phyloP scores from a whole-genome alignment of 2,329 filamentous ascomycete genomes.

The Aspergillus sclerotialis region DNA sequence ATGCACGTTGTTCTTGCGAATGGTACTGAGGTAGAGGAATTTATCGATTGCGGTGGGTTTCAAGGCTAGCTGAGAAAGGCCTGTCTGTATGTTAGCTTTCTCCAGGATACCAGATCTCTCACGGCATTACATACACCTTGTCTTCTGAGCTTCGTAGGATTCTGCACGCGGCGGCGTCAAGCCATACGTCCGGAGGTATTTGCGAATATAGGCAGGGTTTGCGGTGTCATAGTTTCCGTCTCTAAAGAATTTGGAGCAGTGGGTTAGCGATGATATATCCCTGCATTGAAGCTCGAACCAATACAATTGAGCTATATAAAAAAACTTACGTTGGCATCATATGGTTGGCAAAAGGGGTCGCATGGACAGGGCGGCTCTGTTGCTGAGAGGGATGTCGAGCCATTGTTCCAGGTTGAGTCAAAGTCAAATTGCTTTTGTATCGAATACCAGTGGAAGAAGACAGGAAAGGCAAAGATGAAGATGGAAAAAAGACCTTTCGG shows the following conservation, averaged over 20 bases:
- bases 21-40: constrained; percentile 43
- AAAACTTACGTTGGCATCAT: constrained; percentile 24
- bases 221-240: constrained; percentile 44
- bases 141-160: constrained; percentile 43
- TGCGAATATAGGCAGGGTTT: constrained; percentile 44
- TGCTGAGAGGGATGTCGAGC: constrained; percentile 28
- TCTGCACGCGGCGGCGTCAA: constrained; percentile 44
- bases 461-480: constrained; percentile 1
- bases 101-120: neutral
- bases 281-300: neutral
- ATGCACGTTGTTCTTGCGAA: constrained; percentile 47
- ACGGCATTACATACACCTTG: constrained; percentile 31
- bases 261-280: constrained; percentile 5
- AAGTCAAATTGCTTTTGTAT: constrained; percentile 12
- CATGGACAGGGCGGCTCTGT: constrained; percentile 30
- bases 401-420: constrained; percentile 25
- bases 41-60: constrained; percentile 44
- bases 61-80: constrained; percentile 40
- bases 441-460: constrained; percentile 3
- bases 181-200: constrained; percentile 46
- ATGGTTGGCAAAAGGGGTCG: constrained; percentile 27
- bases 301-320: constrained; percentile 1
- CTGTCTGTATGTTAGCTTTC: constrained; percentile 14
- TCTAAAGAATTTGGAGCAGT: constrained; percentile 18
- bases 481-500: constrained; percentile 5